A percentile compares a stretch with the other conserved stretches of the same genome.
Evolutionary conservation across 176 grass and related monocot species (phyloP).

Genomic region (Dactylis glomerata): DNA sequence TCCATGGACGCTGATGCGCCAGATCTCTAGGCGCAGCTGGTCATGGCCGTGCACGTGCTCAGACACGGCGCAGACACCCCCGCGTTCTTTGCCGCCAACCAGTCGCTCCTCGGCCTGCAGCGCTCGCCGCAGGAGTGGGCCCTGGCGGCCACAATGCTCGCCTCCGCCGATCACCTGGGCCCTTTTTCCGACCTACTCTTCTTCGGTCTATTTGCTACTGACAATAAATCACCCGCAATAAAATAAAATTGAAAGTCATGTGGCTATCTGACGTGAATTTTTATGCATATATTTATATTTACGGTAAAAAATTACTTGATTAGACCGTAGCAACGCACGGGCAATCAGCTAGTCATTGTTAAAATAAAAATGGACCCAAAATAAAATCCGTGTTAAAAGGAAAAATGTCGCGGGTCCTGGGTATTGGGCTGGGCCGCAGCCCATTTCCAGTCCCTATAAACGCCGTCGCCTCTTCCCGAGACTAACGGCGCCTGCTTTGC

Average conservation of each 20-base stretch:
- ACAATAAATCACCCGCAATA: no score
- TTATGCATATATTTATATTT: no score
- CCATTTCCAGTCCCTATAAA: neutral
- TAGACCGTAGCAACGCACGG: no score
- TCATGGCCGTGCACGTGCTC: constrained; percentile 55
- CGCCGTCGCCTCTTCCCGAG: neutral
- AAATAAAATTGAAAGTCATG: no score
- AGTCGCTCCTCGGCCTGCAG: constrained; percentile 43
- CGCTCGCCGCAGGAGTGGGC: constrained; percentile 38
- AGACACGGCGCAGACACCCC: constrained; percentile 18
- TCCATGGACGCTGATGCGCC: constrained; percentile 43
- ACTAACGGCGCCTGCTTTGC: constrained; percentile 12
- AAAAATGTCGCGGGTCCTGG: neutral
- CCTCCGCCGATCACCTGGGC: constrained; percentile 32
- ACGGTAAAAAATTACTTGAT: no score
- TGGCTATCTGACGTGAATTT: no score
- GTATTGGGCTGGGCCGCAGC: neutral
- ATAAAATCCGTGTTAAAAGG: neutral
- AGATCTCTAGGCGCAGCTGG: constrained; percentile 60
- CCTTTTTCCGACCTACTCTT: constrained; percentile 45
- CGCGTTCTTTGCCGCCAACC: constrained; percentile 23
- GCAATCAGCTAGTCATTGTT: no score
- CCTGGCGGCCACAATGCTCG: constrained; percentile 26
- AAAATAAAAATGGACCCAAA: neutral
- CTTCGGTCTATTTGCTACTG: no score